Conservation (phyloP, 352 stramenopile genomes). For the Phytopythium helicoides region DNA sequence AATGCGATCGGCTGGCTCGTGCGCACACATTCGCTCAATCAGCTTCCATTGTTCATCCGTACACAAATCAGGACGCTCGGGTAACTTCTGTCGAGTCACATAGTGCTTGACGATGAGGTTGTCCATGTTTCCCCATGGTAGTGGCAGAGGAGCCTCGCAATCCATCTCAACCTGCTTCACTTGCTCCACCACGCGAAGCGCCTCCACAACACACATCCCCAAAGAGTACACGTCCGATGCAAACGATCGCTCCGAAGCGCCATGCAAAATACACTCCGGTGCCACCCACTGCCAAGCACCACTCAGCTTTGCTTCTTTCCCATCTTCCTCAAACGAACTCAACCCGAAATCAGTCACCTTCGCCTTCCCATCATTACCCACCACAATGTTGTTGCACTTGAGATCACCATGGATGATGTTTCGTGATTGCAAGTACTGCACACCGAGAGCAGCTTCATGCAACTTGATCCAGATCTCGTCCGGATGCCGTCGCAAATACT, state of each 20-base stretch:
- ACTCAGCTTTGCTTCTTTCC: slow-evolving; percentile 1
- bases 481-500: slow-evolving; percentile 7
- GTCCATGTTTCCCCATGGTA: slow-evolving; percentile 5
- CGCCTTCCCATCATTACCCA: slow-evolving; percentile 12
- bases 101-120: slow-evolving; percentile 1
- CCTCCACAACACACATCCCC: slow-evolving; percentile 15
- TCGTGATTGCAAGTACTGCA: slow-evolving; percentile 45
- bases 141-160: background rate
- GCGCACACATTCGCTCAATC: slow-evolving; percentile 14
- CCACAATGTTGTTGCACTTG: slow-evolving; percentile 42
- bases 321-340: slow-evolving; percentile 4
- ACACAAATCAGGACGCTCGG: background rate
- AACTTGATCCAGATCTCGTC: slow-evolving; percentile 13
- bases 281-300: slow-evolving; percentile 14
- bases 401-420: slow-evolving; percentile 71
- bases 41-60: slow-evolving; percentile 7
- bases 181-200: background rate
- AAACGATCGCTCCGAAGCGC: too few species aligned
- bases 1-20: slow-evolving; percentile 1
- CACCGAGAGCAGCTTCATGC: slow-evolving; percentile 27
- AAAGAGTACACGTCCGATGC: slow-evolving; percentile 27
- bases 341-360: slow-evolving; percentile 18
- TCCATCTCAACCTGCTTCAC: background rate
- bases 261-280: slow-evolving; percentile 9
- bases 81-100: background rate